Conservation (phyloP, 1,284 basidiomycete species). For the Apiotrichum brassicae region DNA sequence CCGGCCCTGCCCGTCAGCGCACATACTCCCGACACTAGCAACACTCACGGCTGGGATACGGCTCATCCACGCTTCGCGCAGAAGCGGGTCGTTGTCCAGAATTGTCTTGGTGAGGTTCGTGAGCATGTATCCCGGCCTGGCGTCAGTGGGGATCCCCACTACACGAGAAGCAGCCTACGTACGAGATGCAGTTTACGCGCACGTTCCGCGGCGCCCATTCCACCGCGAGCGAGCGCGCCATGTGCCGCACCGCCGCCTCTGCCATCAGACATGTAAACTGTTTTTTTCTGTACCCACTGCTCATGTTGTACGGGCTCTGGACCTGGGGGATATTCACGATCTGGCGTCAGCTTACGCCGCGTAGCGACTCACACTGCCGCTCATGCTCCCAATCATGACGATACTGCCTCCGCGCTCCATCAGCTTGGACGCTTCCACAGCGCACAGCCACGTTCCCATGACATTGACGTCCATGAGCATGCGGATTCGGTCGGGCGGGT, state of each 20-base stretch:
- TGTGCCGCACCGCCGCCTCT: slow-evolving; percentile 50
- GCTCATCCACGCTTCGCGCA: slow-evolving; percentile 77
- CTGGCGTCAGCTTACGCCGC: slow-evolving; percentile 47
- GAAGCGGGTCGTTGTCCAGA: slow-evolving; percentile 61
- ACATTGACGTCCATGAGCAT: slow-evolving; percentile 88
- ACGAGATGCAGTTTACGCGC: slow-evolving; percentile 50
- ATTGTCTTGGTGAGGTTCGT: slow-evolving; percentile 79
- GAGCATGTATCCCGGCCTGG: slow-evolving; percentile 79
- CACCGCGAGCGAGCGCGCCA: slow-evolving; percentile 52
- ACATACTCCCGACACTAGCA: no score
- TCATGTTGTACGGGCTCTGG: slow-evolving; percentile 96
- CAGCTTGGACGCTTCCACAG: slow-evolving; percentile 74
- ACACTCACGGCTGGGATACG: slow-evolving; percentile 79
- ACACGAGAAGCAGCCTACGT: no score
- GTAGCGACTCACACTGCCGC: slow-evolving; percentile 61
- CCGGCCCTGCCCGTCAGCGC: slow-evolving; percentile 25
- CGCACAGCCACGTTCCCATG: slow-evolving; percentile 77
- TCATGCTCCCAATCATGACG: slow-evolving; percentile 86
- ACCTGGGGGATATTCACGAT: slow-evolving; percentile 81
- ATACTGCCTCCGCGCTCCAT: slow-evolving; percentile 65
- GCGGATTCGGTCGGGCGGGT: slow-evolving; percentile 75
- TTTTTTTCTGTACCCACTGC: slow-evolving; percentile 49
- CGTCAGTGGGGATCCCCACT: neutral
- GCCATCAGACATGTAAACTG: neutral
- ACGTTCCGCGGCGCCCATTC: slow-evolving; percentile 53